These are phyloP conservation scores for Oropetium thomaeum DNA, from an alignment of 176 grass and related monocot species.

Conservation along the genomic window DNA sequence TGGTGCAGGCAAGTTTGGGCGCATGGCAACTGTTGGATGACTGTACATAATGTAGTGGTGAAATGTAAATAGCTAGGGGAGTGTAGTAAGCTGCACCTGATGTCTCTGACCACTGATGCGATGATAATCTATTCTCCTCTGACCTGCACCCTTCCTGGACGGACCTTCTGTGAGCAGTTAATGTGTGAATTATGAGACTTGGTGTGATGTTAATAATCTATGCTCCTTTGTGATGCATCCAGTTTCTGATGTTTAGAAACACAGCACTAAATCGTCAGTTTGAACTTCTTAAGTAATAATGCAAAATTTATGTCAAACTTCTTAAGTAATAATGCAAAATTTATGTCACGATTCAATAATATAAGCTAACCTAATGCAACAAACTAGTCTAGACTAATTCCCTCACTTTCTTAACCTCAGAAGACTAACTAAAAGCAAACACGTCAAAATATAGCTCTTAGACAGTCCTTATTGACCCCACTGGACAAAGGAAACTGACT, in stretches of 20 bases:
- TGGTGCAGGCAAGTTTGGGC: conserved; percentile 52
- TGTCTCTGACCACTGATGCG: conserved; percentile 23
- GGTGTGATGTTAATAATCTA: conserved; percentile 33
- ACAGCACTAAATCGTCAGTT: not conserved
- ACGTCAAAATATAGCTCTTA: not conserved
- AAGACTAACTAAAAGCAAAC: not conserved
- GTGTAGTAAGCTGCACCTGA: conserved; percentile 28
- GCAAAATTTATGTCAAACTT: not conserved
- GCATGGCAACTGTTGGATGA: conserved; percentile 61
- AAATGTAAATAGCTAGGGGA: conserved; percentile 51
- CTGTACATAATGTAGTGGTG: conserved; percentile 76
- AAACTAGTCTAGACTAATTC: no score
- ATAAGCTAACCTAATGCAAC: no score
- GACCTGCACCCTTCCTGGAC: not conserved
- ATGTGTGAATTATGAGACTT: no score
- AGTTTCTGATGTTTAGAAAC: not conserved
- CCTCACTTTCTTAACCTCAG: no score
- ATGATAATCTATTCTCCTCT: conserved; percentile 36
- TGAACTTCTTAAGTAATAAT: not conserved
- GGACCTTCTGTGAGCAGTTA: no score
- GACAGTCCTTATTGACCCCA: not conserved
- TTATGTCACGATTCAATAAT: no score
- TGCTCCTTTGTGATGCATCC: not conserved
- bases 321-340: not conserved
- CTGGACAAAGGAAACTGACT: not conserved